Base-by-base conservation (phyloP, 1,139 yeast species). In the Meyerozyma carpophila region DNA sequence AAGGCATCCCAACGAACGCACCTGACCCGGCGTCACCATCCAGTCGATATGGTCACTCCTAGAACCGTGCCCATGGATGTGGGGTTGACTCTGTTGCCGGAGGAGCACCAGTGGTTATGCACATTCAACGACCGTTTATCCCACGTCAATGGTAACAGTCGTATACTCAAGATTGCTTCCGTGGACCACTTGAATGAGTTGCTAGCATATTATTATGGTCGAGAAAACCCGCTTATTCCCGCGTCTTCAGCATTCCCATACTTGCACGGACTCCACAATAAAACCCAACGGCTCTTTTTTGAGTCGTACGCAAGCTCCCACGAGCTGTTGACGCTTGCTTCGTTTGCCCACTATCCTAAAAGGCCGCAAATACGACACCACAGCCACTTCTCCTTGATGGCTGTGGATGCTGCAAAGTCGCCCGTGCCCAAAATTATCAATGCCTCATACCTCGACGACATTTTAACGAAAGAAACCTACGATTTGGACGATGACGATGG, bases 241-340 rank as follows among this genome's bases (percentile, higher is more conserved):
- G 32, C 52, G 4, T 44, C 46, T 25, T 31, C 10, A 27, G 42
- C 66, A 49, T 69, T 70, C 43, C 75, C 75, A 1, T 69, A 64
- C 45, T 56, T 69, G 38, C 74, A 69, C 53, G 74, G 73, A 0
- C 51, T 68, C 36, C 52, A 55, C 44, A 58, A 55, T 39, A 40
- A 53, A 9, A 53, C 55, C 40, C 73, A 67, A 47, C 56, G 69
- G 28, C 57, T 58, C 1, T 68, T 55, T 48, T 62, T 59, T 44
- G 48, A 50, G 34, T 31, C 34, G 10, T 14, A 13, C 10, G 34
- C 34, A 9, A 13, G 18, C 9, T 21, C 34, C 8, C 34, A 31
- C 5, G 20, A 31, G 9, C 20, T 31, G 34, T 13, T 13, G 8
- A 13, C 6, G 20, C 34, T 31, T 31, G 34, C 34, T 31, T 11